Base-by-base conservation (phyloP, 2,329 filamentous ascomycete species). In the Colletotrichum spaethianum region DNA sequence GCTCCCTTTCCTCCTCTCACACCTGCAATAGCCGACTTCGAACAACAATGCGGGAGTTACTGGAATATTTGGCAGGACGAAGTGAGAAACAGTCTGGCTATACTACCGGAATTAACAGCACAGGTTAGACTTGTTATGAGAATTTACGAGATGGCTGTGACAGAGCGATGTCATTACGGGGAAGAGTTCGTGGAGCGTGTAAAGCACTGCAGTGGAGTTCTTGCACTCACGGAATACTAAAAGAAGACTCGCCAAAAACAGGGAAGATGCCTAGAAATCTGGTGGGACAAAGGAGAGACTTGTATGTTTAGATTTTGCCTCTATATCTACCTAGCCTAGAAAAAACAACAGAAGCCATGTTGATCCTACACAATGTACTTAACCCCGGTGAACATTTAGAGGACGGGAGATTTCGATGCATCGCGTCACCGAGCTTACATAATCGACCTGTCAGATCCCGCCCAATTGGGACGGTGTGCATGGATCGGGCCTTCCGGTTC, bases 381-480 rank as follows among this genome's bases (percentile, higher is more conserved):
- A 23, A 4, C 23, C 23, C 12, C 16, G n/a, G n/a, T 26, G 11
- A 50, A 26, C 23, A 50, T 4, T 26, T n/a, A 18, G 23, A 28
- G 9, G 44, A 9, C 36, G 7, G 8, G 26, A n/a, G 36, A 33
- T n/a, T 3, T 31, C n/a, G 18, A 50, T 28, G 42, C 44, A 40
- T 50, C 75, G 62, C 64, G 73, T 26, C 28, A 23, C 42, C 1
- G 6, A 26, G 60, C 50, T 72, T 72, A 72, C 23, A 42, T 72
- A 72, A 72, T 52, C 65, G 11, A 14, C 14, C 38, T 69, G 36
- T 48, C 36, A 72, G 52, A 44, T 18, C 60, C 64, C 61, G 48
- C 55, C 67, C 36, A 26, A 69, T 72, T 63, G 52, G 69, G 69
- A 57, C 69, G 56, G n/a, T 57, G 16, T 62, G 68, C 69, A 72